Evolutionary conservation across 1,284 basidiomycete species (phyloP).

Genomic region (Anthracocystis panici-leucophaei): DNA sequence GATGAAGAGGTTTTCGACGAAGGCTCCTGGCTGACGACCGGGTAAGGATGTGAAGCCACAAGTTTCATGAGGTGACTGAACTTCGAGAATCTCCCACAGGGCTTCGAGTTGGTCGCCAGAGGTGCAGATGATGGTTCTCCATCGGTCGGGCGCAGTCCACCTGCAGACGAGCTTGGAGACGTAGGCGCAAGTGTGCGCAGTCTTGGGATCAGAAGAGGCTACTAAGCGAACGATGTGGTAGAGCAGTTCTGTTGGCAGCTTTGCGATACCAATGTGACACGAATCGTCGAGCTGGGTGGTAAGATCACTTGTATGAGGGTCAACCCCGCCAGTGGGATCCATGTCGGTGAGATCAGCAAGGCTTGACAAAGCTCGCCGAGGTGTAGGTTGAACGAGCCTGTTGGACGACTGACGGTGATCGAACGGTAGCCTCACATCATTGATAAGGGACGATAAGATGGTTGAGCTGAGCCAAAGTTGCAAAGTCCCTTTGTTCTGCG

Average conservation of each 20-base stretch:
- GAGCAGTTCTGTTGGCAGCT: constrained; percentile 40
- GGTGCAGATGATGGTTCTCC: constrained; percentile 45
- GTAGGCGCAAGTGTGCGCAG: constrained; percentile 46
- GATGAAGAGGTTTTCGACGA: constrained; percentile 47
- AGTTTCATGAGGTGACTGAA: too few species aligned
- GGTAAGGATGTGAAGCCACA: constrained; percentile 21
- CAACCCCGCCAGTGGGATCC: not conserved
- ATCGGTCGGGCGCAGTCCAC: constrained; percentile 44
- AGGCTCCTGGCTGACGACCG: constrained; percentile 11
- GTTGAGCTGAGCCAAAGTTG: not conserved
- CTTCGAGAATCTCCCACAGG: constrained; percentile 4
- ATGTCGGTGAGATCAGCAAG: not conserved
- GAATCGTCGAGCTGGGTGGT: not conserved
- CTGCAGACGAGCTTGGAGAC: constrained; percentile 51
- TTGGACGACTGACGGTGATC: not conserved
- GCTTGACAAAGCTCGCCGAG: not conserved
- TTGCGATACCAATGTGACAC: not conserved
- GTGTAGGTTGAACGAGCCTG: not conserved
- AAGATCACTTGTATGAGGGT: not conserved
- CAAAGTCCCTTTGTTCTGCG: not conserved
- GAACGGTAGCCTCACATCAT: not conserved
- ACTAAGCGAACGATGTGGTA: constrained; percentile 44
- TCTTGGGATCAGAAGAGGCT: constrained; percentile 30
- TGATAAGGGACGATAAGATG: not conserved
- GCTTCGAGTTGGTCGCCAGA: constrained; percentile 5